Evolutionary conservation across 1,284 basidiomycete genomes (phyloP), one percentile per base, ranked within the genome.

Genomic region (Lentinula novae-zelandiae): DNA sequence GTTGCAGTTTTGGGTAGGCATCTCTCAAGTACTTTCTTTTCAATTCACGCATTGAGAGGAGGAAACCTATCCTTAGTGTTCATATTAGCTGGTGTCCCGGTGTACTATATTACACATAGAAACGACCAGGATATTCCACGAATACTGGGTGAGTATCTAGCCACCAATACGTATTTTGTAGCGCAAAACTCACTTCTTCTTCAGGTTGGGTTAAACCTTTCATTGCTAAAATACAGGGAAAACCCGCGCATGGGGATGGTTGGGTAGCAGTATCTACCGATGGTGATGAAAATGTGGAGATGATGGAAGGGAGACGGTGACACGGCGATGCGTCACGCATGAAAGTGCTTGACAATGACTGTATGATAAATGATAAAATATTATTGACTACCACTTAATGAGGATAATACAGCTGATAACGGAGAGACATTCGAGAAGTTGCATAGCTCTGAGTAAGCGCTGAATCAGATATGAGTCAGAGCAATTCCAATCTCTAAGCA

Each of bases 31-130:
- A 20, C 34, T 58, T 34, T 27, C 39, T 60, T 48, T 39, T 20
- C 4, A 31, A 34, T 3, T 12, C 44, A 27, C 57, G 62, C 53
- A 58, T 57, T 57, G 61, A 27, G 20, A 33, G 51, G 44, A 12
- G 8, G 13, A 49, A 50, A 22, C 39, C 22, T 53, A 53, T 34
- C 42, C 38, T 34, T 63, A 89, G 87, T 79, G 2, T 92, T 92
- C 65, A 82, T 92, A 10, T 75, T 86, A 53, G 82, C 85, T 50
- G 93, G 93, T 3, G 76, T 95, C 54, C 93, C 93, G 2, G 82
- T 95, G 63, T 96, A 94, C 69, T 95, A 93, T 70, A 71, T 94
- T 56, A 93, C 92, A 5, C 86, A 83, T 65, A 78, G 76, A 62
- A 76, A 74, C 64, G 77, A 79, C 55, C 74, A 77, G 33, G 74